Conservation (phyloP, 192 early-diverging fungal genomes). For the Coemansia sp. region DNA sequence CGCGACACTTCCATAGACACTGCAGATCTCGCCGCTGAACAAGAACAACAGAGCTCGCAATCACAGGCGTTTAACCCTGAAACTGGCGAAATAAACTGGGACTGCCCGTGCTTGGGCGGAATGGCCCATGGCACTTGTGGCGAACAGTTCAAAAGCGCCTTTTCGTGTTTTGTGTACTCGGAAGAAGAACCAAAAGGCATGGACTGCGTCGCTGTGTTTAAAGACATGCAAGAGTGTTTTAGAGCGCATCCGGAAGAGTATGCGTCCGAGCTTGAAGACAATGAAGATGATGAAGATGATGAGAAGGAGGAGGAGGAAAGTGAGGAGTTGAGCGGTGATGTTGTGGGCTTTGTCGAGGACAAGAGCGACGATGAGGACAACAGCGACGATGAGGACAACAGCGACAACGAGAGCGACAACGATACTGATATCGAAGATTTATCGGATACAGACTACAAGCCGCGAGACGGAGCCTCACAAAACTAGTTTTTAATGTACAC, state of each 20-base stretch:
- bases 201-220: constrained; percentile 91
- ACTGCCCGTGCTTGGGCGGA: constrained; percentile 89
- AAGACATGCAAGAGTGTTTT: constrained; percentile 93
- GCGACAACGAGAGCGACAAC: background rate
- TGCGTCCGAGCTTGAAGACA: constrained; percentile 67
- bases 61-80: constrained; percentile 70
- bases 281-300: constrained; percentile 42
- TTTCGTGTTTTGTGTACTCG: constrained; percentile 96
- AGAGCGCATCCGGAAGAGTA: constrained; percentile 89
- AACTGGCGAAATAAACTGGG: constrained; percentile 94
- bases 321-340: background rate
- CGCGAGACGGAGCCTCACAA: background rate
- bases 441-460: background rate
- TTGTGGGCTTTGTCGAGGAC: background rate
- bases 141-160: constrained; percentile 92
- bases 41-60: constrained; percentile 22
- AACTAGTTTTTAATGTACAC: background rate
- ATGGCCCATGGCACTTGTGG: constrained; percentile 98
- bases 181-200: constrained; percentile 93
- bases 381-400: background rate
- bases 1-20: constrained; percentile 13
- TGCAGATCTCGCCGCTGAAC: constrained; percentile 19
- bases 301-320: background rate
- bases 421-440: background rate
- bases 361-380: background rate